phyloP scores from a whole-genome alignment of 352 stramenopile species.

The Pythium sp. region DNA sequence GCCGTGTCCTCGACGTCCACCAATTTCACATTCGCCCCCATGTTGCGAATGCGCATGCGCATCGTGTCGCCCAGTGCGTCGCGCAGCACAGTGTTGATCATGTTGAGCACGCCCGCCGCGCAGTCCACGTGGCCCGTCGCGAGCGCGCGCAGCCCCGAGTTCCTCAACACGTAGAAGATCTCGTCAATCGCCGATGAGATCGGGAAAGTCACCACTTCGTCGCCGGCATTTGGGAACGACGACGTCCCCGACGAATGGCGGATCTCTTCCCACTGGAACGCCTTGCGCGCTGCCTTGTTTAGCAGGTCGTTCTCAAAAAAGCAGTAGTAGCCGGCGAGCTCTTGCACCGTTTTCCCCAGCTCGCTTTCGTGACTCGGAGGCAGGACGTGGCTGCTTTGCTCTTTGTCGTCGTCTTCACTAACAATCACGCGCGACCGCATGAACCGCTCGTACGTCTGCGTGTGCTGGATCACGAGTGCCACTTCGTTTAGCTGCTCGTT shows the following conservation, averaged over 20 bases:
- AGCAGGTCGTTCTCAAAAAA: slow-evolving; percentile 85
- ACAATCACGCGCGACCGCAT: slow-evolving; percentile 63
- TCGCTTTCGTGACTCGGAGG: slow-evolving; percentile 70
- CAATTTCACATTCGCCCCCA: slow-evolving; percentile 60
- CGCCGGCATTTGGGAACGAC: slow-evolving; percentile 13
- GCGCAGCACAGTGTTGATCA: slow-evolving; percentile 82
- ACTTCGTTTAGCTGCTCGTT: slow-evolving; percentile 88
- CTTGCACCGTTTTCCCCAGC: slow-evolving; percentile 77
- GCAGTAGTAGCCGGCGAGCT: slow-evolving; percentile 84
- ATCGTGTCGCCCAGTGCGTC: slow-evolving; percentile 79
- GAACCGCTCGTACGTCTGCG: slow-evolving; percentile 87
- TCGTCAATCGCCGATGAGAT: slow-evolving; percentile 86
- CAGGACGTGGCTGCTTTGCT: slow-evolving; percentile 25
- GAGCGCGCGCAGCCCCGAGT: slow-evolving; percentile 75
- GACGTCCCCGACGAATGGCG: slow-evolving; percentile 44
- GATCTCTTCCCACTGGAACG: slow-evolving; percentile 86
- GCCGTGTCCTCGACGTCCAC: slow-evolving; percentile 55
- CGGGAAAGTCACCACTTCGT: slow-evolving; percentile 52
- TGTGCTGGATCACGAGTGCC: slow-evolving; percentile 83
- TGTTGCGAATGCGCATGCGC: slow-evolving; percentile 72
- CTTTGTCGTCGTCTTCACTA: slow-evolving; percentile 2
- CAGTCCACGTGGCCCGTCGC: slow-evolving; percentile 83
- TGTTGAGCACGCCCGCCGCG: slow-evolving; percentile 78
- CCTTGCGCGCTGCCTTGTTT: slow-evolving; percentile 70
- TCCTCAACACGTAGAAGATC: slow-evolving; percentile 85